A percentile compares a stretch with the other conserved stretches of the same genome.
These are phyloP conservation scores for Cladosporium sp. DNA, from an alignment of 2,329 filamentous ascomycete genomes.

Conservation along the genomic window DNA sequence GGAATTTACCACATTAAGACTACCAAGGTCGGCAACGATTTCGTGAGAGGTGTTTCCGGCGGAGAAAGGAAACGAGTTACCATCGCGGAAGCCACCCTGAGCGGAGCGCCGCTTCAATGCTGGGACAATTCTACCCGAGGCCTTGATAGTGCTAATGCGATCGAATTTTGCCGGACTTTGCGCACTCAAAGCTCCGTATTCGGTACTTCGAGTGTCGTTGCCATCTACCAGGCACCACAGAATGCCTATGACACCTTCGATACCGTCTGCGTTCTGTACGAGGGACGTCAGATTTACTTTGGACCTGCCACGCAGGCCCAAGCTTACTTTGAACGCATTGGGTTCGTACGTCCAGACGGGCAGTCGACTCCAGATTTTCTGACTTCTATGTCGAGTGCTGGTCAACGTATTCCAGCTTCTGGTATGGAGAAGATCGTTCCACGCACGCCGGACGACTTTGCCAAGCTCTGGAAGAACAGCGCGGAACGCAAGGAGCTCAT, in stretches of 20 bases:
- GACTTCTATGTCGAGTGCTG: conserved; percentile 61
- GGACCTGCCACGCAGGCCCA: conserved; percentile 61
- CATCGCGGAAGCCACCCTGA: conserved; percentile 74
- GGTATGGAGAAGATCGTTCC: conserved; percentile 59
- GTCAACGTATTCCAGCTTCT: conserved; percentile 49
- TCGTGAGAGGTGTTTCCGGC: conserved; percentile 68
- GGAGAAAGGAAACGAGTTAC: conserved; percentile 76
- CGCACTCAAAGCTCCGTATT: conserved; percentile 65
- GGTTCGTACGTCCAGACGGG: conserved; percentile 67
- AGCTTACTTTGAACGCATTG: conserved; percentile 64
- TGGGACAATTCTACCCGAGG: conserved; percentile 79
- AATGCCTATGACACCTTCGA: conserved; percentile 67
- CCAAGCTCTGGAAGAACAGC: conserved; percentile 41
- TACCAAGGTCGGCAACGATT: conserved; percentile 71
- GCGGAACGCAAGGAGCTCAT: conserved; percentile 38
- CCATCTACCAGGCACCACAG: conserved; percentile 70
- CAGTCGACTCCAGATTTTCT: conserved; percentile 74
- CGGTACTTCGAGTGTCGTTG: conserved; percentile 61
- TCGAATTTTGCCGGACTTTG: conserved; percentile 70
- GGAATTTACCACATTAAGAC: conserved; percentile 69
- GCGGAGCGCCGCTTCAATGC: conserved; percentile 51
- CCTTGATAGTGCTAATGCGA: conserved; percentile 69
- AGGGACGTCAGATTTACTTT: conserved; percentile 68
- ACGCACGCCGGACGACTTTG: conserved; percentile 64
- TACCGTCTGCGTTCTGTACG: conserved; percentile 64